Percentiles rank a stretch among this genome's conserved stretches.
These are phyloP conservation scores for Boletus mariae DNA, from an alignment of 1,284 basidiomycete genomes.

Conservation along the genomic window DNA sequence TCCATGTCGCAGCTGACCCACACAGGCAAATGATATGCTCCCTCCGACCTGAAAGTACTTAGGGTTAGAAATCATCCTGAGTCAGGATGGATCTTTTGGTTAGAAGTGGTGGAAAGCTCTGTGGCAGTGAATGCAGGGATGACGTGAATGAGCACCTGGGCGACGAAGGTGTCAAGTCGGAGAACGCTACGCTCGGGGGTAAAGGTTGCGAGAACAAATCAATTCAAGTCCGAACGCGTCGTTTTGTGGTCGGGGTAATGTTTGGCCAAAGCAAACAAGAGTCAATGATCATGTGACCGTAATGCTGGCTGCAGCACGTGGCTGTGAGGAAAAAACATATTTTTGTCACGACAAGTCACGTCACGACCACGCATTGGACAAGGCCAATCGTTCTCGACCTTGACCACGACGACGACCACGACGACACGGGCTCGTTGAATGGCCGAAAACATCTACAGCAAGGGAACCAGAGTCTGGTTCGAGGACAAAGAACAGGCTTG, in stretches of 20 bases:
- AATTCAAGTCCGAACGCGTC: too few relatives aligned
- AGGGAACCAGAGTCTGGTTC: constrained; percentile 84
- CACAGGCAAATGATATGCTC: constrained; percentile 20
- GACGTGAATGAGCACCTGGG: constrained; percentile 27
- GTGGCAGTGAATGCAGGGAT: constrained; percentile 20
- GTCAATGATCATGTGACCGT: constrained; percentile 2
- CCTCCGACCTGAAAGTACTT: constrained; percentile 23
- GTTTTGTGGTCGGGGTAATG: constrained; percentile 9
- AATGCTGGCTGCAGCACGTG: constrained; percentile 14
- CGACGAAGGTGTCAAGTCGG: constrained; percentile 26
- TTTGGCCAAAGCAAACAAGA: too few relatives aligned
- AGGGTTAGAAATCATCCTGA: constrained; percentile 38
- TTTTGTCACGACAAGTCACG: constrained; percentile 24
- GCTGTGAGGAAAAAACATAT: constrained; percentile 12
- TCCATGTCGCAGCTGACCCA: constrained; percentile 14
- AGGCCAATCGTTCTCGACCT: neutral
- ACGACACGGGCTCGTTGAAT: constrained; percentile 40
- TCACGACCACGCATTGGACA: constrained; percentile 12
- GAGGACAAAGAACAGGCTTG: constrained; percentile 91
- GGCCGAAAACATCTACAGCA: constrained; percentile 85
- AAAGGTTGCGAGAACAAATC: constrained; percentile 6
- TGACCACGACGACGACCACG: constrained; percentile 20
- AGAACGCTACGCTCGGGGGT: constrained; percentile 13
- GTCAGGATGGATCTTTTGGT: constrained; percentile 35
- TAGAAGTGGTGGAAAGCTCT: constrained; percentile 19